phyloP scores from a whole-genome alignment of 352 stramenopile species.

The Globisporangium echinulatum region DNA sequence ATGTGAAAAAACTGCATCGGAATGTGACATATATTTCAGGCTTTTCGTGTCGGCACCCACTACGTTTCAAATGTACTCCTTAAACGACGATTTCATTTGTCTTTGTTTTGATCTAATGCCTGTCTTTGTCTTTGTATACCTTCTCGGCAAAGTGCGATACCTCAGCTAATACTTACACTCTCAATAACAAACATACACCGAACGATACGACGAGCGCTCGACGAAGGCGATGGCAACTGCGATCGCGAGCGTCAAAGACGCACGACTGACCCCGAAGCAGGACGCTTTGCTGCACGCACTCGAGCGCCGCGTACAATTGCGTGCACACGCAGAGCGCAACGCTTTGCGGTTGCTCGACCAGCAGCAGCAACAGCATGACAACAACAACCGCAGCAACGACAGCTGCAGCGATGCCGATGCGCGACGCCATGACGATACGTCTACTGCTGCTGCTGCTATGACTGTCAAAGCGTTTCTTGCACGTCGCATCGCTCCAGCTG shows the following conservation, averaged over 20 bases:
- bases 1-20: no score
- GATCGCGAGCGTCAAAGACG: conserved; percentile 20
- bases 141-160: neutral
- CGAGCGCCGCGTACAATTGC: conserved; percentile 53
- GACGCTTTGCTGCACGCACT: conserved; percentile 48
- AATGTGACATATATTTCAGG: no score
- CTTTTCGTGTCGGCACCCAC: no score
- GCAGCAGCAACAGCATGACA: conserved; percentile 14
- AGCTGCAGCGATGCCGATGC: neutral
- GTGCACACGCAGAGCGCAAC: conserved; percentile 37
- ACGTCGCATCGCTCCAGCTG: conserved; percentile 3
- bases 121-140: no score
- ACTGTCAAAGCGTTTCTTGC: conserved; percentile 43
- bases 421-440: no score
- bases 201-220: neutral
- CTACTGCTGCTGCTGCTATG: neutral
- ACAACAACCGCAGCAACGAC: neutral
- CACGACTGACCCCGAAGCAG: conserved; percentile 34
- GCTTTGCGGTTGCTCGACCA: conserved; percentile 19
- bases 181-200: neutral
- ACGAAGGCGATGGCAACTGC: neutral
- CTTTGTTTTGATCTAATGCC: no score
- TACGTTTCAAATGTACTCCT: no score
- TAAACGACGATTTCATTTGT: no score
- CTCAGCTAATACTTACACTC: neutral